Evolutionary conservation across 1,284 basidiomycete species (phyloP), one percentile per base, ranked within the genome.

Genomic region (Coriolopsis trogii): DNA sequence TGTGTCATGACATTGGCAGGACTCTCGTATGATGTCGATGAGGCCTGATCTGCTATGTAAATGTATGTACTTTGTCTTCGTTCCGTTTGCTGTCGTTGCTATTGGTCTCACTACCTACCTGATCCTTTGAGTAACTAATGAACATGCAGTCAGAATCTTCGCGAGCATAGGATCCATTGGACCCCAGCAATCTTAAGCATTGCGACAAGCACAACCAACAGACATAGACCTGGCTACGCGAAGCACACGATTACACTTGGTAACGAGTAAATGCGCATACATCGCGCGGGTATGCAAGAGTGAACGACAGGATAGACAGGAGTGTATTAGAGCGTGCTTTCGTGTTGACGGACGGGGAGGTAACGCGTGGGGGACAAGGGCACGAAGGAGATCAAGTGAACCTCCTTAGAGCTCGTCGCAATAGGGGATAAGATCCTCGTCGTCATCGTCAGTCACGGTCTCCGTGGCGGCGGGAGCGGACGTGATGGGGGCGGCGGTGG

Each of bases 401-500:
- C 9, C 21, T 23, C 41, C 52, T 63, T 56, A 67, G 56, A 69
- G 66, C 64, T 69, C 67, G 73, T 87, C 83, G 69, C 85, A 87
- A 64, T 63, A 86, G 40, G 84, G 83, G 36, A 84, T 66, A 61
- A 79, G 72, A 2, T 73, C 74, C 37, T 80, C 74, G 49, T 75
- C 73, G 18, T 73, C 74, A 13, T 72, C 73, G 20, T 70, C 74
- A 33, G n/a, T n/a, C n/a, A n/a, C n/a, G n/a, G n/a, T n/a, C n/a
- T n/a, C n/a, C n/a, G 41, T 28, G 13, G 39, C 68, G 3, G 75
- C 44, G 45, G 79, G 70, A 44, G 70, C 66, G 29, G 59, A 42
- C 7, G 70, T 52, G 24, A 62, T 67, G 20, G 76, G 71, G 30
- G 70, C 44, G 28, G 67, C 36, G 34, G 64, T 57, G 34, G 67